Evolutionary conservation across 306 rosid species (phyloP).

Genomic region (Gastrolobium villosum): DNA sequence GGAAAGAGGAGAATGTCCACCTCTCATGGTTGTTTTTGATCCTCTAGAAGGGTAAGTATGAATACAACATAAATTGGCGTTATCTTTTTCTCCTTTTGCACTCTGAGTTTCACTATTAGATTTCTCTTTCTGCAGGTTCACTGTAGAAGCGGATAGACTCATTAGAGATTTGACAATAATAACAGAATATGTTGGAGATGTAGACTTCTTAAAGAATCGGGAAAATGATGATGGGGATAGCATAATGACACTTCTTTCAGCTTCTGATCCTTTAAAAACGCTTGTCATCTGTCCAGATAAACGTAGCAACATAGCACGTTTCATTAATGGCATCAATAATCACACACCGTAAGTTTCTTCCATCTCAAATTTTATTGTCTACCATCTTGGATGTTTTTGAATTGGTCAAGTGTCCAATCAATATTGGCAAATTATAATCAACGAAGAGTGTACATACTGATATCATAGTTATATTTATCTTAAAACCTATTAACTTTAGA

Average conservation of each 20-base stretch:
- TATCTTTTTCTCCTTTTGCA: slow-evolving; percentile 5
- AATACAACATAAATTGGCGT: background rate
- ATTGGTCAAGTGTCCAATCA: background rate
- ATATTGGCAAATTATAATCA: background rate
- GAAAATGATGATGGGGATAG: slow-evolving; percentile 94
- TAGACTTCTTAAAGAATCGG: slow-evolving; percentile 84
- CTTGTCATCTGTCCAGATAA: slow-evolving; percentile 94
- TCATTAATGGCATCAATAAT: slow-evolving; percentile 92
- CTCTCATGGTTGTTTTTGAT: slow-evolving; percentile 96
- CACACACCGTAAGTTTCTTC: slow-evolving; percentile 78
- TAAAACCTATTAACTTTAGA: background rate
- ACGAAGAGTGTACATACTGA: background rate
- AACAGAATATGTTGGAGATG: slow-evolving; percentile 97
- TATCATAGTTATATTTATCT: background rate
- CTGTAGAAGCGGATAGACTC: slow-evolving; percentile 88
- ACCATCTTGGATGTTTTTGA: background rate
- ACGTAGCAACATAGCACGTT: slow-evolving; percentile 90
- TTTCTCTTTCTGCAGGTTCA: slow-evolving; percentile 66
- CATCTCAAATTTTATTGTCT: slow-evolving; percentile 3
- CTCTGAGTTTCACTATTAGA: background rate
- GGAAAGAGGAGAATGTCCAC: slow-evolving; percentile 94
- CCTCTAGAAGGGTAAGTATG: slow-evolving; percentile 84
- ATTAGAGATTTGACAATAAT: slow-evolving; percentile 89
- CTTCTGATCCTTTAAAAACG: slow-evolving; percentile 71
- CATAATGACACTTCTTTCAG: slow-evolving; percentile 92